Percentiles rank a stretch among this genome's conserved stretches.
These are phyloP conservation scores for Coemansia sp. DNA, from an alignment of 192 early-diverging fungal genomes.

Conservation along the genomic window DNA sequence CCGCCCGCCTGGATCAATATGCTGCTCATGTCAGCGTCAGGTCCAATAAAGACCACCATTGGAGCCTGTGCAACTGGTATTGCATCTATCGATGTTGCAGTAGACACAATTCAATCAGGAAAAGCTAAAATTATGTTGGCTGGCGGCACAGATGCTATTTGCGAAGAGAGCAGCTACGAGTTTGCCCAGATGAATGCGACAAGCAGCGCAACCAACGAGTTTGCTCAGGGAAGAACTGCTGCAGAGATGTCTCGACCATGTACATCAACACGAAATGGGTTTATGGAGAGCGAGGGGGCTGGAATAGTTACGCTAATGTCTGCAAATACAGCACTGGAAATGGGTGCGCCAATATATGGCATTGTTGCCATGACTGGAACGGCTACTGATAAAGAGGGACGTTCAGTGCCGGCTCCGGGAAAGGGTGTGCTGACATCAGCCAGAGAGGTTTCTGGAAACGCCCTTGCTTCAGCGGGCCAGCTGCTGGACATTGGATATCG, in stretches of 20 bases:
- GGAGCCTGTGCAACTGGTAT: slow-evolving; percentile 92
- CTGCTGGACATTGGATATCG: slow-evolving; percentile 86
- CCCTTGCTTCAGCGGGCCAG: slow-evolving; percentile 55
- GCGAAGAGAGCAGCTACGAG: slow-evolving; percentile 63
- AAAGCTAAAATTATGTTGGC: slow-evolving; percentile 91
- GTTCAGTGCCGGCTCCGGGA: slow-evolving; percentile 91
- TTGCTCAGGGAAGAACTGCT: slow-evolving; percentile 81
- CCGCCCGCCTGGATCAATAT: slow-evolving; percentile 97
- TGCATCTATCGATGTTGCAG: slow-evolving; percentile 86
- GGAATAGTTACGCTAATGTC: slow-evolving; percentile 90
- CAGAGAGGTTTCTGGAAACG: slow-evolving; percentile 54
- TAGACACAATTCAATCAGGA: slow-evolving; percentile 82
- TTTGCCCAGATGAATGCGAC: slow-evolving; percentile 98
- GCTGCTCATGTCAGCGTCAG: slow-evolving; percentile 86
- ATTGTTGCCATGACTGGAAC: slow-evolving; percentile 85
- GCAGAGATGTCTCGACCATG: slow-evolving; percentile 88
- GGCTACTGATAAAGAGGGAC: slow-evolving; percentile 92
- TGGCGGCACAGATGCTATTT: slow-evolving; percentile 89
- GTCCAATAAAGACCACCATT: slow-evolving; percentile 75
- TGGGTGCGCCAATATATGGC: slow-evolving; percentile 91
- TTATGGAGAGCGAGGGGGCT: slow-evolving; percentile 91
- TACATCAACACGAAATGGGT: slow-evolving; percentile 83
- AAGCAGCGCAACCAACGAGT: slow-evolving; percentile 77
- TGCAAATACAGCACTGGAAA: slow-evolving; percentile 80
- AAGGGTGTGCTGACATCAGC: slow-evolving; percentile 91